A percentile compares a stretch with the other conserved stretches of the same genome.
Conservation (phyloP, 768 basidiomycete genomes). For the Phylloporus scabripes region DNA sequence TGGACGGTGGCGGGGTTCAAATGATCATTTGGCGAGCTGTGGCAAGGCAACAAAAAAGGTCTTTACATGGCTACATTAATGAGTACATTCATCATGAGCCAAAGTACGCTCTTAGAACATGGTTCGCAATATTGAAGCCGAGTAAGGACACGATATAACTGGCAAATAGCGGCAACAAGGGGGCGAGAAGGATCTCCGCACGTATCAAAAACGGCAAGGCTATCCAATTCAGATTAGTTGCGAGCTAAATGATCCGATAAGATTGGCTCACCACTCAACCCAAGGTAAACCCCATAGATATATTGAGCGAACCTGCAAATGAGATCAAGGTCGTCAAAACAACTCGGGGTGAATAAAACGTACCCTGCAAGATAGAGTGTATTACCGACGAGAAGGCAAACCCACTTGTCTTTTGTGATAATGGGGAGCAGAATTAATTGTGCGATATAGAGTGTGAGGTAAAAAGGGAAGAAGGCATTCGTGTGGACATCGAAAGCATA, state of each 20-base stretch:
- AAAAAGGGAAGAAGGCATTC: conserved; percentile 94
- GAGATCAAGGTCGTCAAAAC: conserved; percentile 4
- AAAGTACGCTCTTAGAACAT: conserved; percentile 80
- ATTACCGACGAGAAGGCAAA: conserved; percentile 91
- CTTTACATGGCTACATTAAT: conserved; percentile 12
- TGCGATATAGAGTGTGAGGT: conserved; percentile 82
- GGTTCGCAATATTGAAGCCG: conserved; percentile 85
- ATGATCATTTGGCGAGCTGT: conserved; percentile 7
- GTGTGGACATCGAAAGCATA: conserved; percentile 97
- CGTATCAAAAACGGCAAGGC: conserved; percentile 94
- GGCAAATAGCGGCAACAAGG: conserved; percentile 79
- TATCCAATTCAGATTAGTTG: conserved; percentile 25
- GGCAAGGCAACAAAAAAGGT: conserved; percentile 4
- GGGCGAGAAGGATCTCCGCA: conserved; percentile 85
- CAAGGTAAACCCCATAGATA: conserved; percentile 85
- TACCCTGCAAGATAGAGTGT: conserved; percentile 73
- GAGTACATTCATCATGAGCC: conserved; percentile 33
- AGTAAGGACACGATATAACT: conserved; percentile 83
- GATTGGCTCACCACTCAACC: conserved; percentile 59
- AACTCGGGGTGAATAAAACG: conserved; percentile 22
- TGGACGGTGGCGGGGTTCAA: conserved; percentile 26
- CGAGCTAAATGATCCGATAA: neutral
- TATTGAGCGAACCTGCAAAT: conserved; percentile 77
- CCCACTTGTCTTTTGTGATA: conserved; percentile 81
- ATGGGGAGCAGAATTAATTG: conserved; percentile 85